Evolutionary conservation across 2,329 filamentous ascomycete genomes (phyloP).

Genomic region (Cadophora luteo-olivacea): DNA sequence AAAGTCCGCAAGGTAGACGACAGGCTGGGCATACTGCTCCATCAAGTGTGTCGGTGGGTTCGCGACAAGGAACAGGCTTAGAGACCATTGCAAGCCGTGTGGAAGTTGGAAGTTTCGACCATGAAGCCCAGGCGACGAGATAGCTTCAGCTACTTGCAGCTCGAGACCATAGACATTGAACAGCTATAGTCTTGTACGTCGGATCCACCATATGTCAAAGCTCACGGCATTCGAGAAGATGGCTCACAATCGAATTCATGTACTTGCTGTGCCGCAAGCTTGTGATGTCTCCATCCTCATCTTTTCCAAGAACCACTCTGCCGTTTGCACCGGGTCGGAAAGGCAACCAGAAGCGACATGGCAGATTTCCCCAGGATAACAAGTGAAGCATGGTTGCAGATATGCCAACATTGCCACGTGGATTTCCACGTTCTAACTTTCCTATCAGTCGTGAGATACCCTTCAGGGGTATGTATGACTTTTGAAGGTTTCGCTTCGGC

Average conservation of each 20-base stretch:
- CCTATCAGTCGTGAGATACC: background rate
- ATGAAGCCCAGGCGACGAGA: slow-evolving; percentile 18
- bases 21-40: slow-evolving; percentile 15
- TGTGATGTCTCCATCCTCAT: background rate
- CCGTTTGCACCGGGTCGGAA: background rate
- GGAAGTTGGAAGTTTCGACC: slow-evolving; percentile 13
- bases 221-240: too few relatives aligned
- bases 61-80: slow-evolving; percentile 4
- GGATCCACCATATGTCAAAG: too few relatives aligned
- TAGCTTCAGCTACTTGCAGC: background rate
- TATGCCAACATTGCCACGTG: background rate
- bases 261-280: too few relatives aligned
- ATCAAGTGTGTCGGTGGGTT: slow-evolving; percentile 3
- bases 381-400: background rate
- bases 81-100: background rate
- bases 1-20: slow-evolving; percentile 19
- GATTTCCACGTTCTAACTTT: background rate
- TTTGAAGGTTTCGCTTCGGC: background rate
- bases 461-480: background rate
- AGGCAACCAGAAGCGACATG: background rate
- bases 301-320: background rate
- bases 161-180: too few relatives aligned
- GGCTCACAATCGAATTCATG: too few relatives aligned
- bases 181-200: too few relatives aligned
- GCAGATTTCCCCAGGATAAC: background rate